A percentile compares a stretch with the other conserved stretches of the same genome.
Evolutionary conservation across 352 stramenopile genomes (phyloP).

Genomic region (Globisporangium parvum): DNA sequence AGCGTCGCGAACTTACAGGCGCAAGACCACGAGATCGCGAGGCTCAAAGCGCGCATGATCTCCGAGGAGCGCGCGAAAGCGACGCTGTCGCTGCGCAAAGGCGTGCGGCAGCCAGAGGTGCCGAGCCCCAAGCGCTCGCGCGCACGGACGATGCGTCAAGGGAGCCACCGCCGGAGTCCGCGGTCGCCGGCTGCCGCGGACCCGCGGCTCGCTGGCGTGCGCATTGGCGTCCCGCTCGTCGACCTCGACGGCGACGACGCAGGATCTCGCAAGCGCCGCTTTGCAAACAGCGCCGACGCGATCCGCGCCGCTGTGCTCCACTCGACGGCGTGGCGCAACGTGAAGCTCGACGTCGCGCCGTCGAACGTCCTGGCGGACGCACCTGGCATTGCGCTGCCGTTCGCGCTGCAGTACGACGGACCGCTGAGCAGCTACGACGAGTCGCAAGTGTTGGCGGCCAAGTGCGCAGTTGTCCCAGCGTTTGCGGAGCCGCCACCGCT

Average conservation of each 20-base stretch:
- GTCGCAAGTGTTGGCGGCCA: constrained; percentile 16
- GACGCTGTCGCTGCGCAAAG: constrained; percentile 32
- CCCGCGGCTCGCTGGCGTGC: constrained; percentile 13
- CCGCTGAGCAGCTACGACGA: constrained; percentile 31
- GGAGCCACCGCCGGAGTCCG: constrained; percentile 37
- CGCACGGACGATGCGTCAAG: constrained; percentile 38
- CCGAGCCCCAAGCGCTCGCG: constrained; percentile 38
- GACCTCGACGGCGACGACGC: constrained; percentile 19
- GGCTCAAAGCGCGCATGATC: constrained; percentile 25
- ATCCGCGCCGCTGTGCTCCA: constrained; percentile 41
- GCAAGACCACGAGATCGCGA: constrained; percentile 45
- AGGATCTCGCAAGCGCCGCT: constrained; percentile 13
- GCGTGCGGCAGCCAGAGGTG: constrained; percentile 22
- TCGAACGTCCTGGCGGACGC: constrained; percentile 35
- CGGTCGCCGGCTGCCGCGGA: constrained; percentile 36
- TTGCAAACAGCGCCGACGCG: constrained; percentile 28
- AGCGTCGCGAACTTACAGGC: constrained; percentile 49
- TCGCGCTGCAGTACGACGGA: constrained; percentile 25
- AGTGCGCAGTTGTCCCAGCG: constrained; percentile 19
- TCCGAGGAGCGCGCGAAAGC: constrained; percentile 19
- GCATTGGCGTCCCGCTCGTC: constrained; percentile 17
- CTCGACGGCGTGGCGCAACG: constrained; percentile 57
- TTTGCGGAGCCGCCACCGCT: constrained; percentile 18
- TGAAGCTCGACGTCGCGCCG: constrained; percentile 26
- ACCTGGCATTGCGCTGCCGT: constrained; percentile 22